phyloP scores from a whole-genome alignment of 345 rosid genomes.

The Corymbia maculata region DNA sequence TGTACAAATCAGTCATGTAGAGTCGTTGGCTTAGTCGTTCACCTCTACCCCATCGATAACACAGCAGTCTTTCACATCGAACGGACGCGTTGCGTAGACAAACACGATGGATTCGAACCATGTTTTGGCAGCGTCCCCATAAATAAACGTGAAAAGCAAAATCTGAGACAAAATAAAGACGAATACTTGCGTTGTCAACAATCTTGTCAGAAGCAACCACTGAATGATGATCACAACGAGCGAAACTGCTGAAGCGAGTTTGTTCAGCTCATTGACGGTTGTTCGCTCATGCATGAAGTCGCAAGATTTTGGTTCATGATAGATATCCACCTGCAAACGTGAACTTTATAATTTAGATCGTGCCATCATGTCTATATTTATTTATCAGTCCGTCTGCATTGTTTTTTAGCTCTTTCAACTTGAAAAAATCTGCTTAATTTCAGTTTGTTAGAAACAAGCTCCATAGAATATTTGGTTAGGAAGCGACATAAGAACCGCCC shows the following conservation, averaged over 20 bases:
- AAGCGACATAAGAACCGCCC: not conserved
- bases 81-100: conserved; percentile 68
- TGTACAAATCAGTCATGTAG: not conserved
- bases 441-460: not conserved
- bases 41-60: conserved; percentile 71
- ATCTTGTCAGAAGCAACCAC: conserved; percentile 43
- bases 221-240: conserved; percentile 19
- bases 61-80: conserved; percentile 59
- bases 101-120: conserved; percentile 56
- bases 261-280: conserved; percentile 59
- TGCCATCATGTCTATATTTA: not conserved
- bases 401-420: not conserved
- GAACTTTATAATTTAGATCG: not conserved
- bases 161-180: conserved; percentile 52
- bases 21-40: not conserved
- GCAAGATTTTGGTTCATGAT: no score
- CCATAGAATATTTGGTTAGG: not conserved
- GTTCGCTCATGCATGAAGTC: no score
- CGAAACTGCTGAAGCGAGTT: conserved; percentile 26
- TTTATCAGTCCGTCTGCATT: no score
- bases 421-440: not conserved
- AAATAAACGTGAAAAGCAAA: conserved; percentile 33
- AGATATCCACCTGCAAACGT: conserved; percentile 35
- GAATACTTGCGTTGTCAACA: conserved; percentile 32
- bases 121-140: conserved; percentile 39